These are phyloP conservation scores for Leptographium radiaticola DNA, from an alignment of 2,329 filamentous ascomycete genomes.

Conservation along the genomic window DNA sequence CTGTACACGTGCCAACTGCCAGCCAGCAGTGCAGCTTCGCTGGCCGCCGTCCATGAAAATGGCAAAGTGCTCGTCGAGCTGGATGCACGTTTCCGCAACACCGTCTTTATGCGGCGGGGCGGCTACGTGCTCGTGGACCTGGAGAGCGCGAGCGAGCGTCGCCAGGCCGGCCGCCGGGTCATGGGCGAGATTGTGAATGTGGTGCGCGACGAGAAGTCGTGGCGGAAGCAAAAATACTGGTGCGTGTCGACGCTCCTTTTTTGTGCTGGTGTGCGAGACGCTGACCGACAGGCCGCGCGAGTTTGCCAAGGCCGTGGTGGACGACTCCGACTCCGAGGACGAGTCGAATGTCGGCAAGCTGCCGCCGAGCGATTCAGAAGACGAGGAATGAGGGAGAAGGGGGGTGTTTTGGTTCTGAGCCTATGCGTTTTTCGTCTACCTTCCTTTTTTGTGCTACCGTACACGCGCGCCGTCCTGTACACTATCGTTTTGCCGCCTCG, in stretches of 20 bases:
- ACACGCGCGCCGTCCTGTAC: neutral
- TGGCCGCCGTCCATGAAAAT: neutral
- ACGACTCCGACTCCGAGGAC: conserved; percentile 48
- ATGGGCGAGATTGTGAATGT: conserved; percentile 86
- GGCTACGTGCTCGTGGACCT: conserved; percentile 74
- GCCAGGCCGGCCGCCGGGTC: conserved; percentile 61
- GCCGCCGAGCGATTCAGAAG: conserved; percentile 70
- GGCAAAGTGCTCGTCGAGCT: conserved; percentile 59
- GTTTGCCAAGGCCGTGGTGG: conserved; percentile 48
- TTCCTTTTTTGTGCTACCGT: neutral
- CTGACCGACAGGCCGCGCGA: conserved; percentile 54
- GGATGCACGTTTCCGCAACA: conserved; percentile 68
- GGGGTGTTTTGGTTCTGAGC: neutral
- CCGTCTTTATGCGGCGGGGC: conserved; percentile 84
- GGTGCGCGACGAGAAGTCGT: conserved; percentile 78
- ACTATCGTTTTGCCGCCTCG: conserved; percentile 7
- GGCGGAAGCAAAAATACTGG: conserved; percentile 87
- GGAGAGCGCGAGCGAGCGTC: conserved; percentile 37
- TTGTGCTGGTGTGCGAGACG: neutral
- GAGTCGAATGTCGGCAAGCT: conserved; percentile 74
- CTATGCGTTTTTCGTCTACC: neutral
- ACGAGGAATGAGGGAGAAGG: conserved; percentile 28
- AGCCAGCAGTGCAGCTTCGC: conserved; percentile 23
- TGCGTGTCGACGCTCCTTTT: conserved; percentile 20
- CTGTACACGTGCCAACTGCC: conserved; percentile 70